Base-by-base conservation (phyloP, 2,329 filamentous ascomycete genomes). In the Dothistroma septosporum region DNA sequence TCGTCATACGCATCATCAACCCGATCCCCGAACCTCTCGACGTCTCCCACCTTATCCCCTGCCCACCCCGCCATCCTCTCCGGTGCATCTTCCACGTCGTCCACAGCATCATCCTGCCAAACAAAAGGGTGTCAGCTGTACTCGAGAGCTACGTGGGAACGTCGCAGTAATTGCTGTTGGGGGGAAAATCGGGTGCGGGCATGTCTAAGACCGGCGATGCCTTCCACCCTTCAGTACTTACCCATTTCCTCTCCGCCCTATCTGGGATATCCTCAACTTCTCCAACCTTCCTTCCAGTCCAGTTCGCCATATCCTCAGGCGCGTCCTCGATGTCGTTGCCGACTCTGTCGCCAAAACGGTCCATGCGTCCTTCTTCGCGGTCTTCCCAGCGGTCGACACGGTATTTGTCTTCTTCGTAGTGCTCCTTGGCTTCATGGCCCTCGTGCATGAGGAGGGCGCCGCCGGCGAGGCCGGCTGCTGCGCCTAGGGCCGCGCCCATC, bases 391-490 rank as follows among this genome's bases (percentile, higher is more conserved):
- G 61, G 46, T 73, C 70, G 11, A 64, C 59, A 16, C 67, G 60
- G 63, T 70, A 64, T 62, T 72, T 68, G 50, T 71, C 70, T 48
- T 64, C 61, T 49, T 74, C 69, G 53, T 61, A 68, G 46, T 70
- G 61, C 14, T 70, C 61, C 53, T 71, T 63, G 46, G 78, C 73
- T 67, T 79, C 73, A 56, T 78, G 71, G 5, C 76, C 77, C 59
- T 79, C 78, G 61, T 80, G 75, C 75, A 77, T 78, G 56, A 78
- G 65, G 56, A 79, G 59, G 48, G 77, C 78, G 57, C 78, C 78
- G 16, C 76, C 78, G 9, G 75, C 72, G 19, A 78, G 55, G 4
- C 79, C 79, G 1, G 74, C 75, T 21, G 72, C 78, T 2, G 72
- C 76, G 33, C 75, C 79, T 19, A 76, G 65, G 1, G 73, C 75